Evolutionary conservation across 495 filamentous ascomycete genomes (phyloP), one percentile per base, ranked within the genome.

Genomic region (Gamarada debralockiae): DNA sequence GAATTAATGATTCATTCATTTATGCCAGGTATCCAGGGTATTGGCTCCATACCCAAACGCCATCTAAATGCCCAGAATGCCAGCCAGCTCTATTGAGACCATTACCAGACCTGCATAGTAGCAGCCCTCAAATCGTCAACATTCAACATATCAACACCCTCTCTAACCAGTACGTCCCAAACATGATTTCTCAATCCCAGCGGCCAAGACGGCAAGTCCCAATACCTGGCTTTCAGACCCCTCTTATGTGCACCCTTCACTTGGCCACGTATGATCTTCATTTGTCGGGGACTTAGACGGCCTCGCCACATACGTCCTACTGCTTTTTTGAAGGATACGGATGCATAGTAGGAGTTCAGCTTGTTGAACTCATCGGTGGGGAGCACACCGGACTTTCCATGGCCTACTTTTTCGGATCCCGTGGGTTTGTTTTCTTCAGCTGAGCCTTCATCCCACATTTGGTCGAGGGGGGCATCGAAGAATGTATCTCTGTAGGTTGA

Each of bases 161-260:
- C 87, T 38, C 74, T 67, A 23, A 83, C 73, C n/a, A 95, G 63
- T 3, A 85, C 73, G 42, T 80, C 69, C 90, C 89, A 95, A 15
- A 95, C 68, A 50, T 80, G 74, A 67, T 93, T 86, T 37, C 90
- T 71, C 58, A 85, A 57, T 43, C 80, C 77, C n/a, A 85, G 67
- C 10, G 90, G 89, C 89, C 89, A 95, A 50, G 67, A 67, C 0
- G 89, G 89, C 20, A 85, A 61, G n/a, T 82, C 79, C 89, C 90
- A 95, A 64, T 92, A 95, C 37, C 90, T 67, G 6, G 80, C 84
- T 56, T 82, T 83, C 33, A 95, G 68, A 0, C 90, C 88, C 59
- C 79, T 78, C 15, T 64, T 65, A 57, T 89, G 83, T 10, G 90
- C 90, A 36, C 76, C 77, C n/a, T 71, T 71, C 14, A 93, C 75